Conservation (phyloP, 2,329 filamentous ascomycete species). For the Fusarium austroafricanum region DNA sequence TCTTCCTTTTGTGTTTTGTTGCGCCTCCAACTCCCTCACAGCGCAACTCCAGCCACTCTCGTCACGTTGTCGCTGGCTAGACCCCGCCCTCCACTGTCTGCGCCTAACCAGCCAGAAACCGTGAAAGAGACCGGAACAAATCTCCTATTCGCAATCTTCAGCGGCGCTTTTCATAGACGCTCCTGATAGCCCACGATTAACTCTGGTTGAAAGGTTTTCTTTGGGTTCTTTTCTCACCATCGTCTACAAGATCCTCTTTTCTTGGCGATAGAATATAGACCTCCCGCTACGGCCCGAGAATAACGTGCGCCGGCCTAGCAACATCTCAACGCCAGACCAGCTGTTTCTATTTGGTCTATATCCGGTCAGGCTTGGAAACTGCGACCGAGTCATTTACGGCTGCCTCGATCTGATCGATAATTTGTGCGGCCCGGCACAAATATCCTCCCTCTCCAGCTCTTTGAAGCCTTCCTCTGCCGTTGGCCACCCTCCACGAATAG, state of each 20-base stretch:
- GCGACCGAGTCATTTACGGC: conserved; percentile 25
- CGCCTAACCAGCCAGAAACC: conserved; percentile 46
- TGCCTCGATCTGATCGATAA: conserved; percentile 6
- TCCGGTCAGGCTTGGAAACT: conserved; percentile 15
- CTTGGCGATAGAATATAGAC: conserved; percentile 6
- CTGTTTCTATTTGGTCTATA: conserved; percentile 9
- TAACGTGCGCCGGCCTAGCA: conserved; percentile 5
- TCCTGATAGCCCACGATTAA: conserved; percentile 23
- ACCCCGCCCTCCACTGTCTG: conserved; percentile 45
- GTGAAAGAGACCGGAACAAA: conserved; percentile 38
- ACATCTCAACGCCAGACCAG: conserved; percentile 17
- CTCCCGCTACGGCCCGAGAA: conserved; percentile 19
- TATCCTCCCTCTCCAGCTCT: conserved; percentile 3
- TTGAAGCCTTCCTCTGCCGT: conserved; percentile 9
- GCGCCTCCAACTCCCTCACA: conserved; percentile 31
- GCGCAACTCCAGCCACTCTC: conserved; percentile 45
- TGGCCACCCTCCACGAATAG: conserved; percentile 31
- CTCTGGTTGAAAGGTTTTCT: conserved; percentile 7
- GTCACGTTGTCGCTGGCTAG: conserved; percentile 45
- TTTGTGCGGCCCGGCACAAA: conserved; percentile 11
- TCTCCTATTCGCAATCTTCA: conserved; percentile 31
- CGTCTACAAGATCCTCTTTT: conserved; percentile 4
- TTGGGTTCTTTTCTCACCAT: conserved; percentile 20
- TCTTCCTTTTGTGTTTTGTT: conserved; percentile 16
- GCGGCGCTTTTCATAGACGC: conserved; percentile 33